A percentile compares a stretch with the other conserved stretches of the same genome.
Evolutionary conservation across 306 rosid species (phyloP).

Genomic region (Vicia faba): DNA sequence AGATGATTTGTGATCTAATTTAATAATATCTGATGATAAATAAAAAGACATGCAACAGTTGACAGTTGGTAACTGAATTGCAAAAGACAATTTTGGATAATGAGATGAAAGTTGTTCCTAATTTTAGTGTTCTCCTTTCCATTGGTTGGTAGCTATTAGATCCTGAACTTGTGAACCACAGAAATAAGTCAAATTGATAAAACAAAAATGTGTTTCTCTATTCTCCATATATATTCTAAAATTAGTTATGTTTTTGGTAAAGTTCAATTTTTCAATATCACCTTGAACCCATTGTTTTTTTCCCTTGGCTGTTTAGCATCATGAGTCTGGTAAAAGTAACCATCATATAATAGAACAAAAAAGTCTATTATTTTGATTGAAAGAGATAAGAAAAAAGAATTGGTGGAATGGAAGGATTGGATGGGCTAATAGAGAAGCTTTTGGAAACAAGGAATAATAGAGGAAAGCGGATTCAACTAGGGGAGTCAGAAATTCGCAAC

Average conservation of each 20-base stretch:
- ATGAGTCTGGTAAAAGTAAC: conserved; percentile 3
- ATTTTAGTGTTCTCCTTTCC: conserved; percentile 39
- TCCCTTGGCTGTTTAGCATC: background rate
- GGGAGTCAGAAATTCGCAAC: conserved; percentile 77
- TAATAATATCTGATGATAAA: too few species aligned
- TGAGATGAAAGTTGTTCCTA: conserved; percentile 16
- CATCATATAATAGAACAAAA: background rate
- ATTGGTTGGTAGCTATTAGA: conserved; percentile 41
- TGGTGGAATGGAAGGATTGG: conserved; percentile 67
- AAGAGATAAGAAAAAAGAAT: too few species aligned
- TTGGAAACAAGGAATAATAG: conserved; percentile 69
- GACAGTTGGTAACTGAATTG: background rate
- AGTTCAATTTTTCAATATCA: conserved; percentile 13
- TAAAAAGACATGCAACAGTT: background rate
- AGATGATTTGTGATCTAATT: too few species aligned
- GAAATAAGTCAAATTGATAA: conserved; percentile 39
- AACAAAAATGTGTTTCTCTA: conserved; percentile 14
- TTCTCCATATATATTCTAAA: background rate
- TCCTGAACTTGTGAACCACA: conserved; percentile 40
- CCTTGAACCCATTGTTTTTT: conserved; percentile 19
- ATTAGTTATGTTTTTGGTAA: conserved; percentile 35
- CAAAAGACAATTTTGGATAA: background rate
- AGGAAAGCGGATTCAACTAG: conserved; percentile 66
- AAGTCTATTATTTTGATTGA: background rate
- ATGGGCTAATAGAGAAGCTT: conserved; percentile 72